Evolutionary conservation across 306 rosid species (phyloP).

Genomic region (Alnus glutinosa): DNA sequence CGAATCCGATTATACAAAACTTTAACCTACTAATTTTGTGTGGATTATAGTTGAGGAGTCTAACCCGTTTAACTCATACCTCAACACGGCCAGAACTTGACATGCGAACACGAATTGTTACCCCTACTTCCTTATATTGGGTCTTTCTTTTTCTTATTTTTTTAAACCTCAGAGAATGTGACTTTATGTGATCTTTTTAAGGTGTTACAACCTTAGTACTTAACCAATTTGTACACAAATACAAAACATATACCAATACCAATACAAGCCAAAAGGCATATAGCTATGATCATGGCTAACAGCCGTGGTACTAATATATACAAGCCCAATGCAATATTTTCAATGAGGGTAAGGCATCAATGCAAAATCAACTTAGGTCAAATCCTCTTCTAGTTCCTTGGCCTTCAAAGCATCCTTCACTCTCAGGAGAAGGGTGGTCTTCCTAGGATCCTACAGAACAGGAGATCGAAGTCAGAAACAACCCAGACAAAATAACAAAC

Average conservation of each 20-base stretch:
- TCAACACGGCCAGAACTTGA: no score
- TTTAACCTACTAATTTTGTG: no score
- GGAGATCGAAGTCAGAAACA: slow-evolving; percentile 13
- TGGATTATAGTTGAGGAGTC: no score
- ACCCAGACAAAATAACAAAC: slow-evolving; percentile 12
- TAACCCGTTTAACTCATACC: no score
- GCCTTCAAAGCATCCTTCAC: slow-evolving; percentile 45
- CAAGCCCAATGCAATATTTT: slow-evolving; percentile 18
- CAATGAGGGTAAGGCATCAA: not conserved
- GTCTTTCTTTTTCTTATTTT: no score
- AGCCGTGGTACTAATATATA: not conserved
- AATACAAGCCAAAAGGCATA: not conserved
- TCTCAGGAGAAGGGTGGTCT: slow-evolving; percentile 41
- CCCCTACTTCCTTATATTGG: no score
- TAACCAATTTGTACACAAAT: not conserved
- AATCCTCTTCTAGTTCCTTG: slow-evolving; percentile 54
- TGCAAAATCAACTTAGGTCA: slow-evolving; percentile 36
- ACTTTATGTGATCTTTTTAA: not conserved
- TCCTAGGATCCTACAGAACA: slow-evolving; percentile 52
- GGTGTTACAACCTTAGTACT: not conserved
- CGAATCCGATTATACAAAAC: no score
- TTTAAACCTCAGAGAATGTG: no score
- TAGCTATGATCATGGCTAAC: not conserved
- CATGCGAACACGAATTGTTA: no score
- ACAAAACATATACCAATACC: not conserved